Conservation (phyloP, 2,329 filamentous ascomycete species). For the Claviceps monticola region DNA sequence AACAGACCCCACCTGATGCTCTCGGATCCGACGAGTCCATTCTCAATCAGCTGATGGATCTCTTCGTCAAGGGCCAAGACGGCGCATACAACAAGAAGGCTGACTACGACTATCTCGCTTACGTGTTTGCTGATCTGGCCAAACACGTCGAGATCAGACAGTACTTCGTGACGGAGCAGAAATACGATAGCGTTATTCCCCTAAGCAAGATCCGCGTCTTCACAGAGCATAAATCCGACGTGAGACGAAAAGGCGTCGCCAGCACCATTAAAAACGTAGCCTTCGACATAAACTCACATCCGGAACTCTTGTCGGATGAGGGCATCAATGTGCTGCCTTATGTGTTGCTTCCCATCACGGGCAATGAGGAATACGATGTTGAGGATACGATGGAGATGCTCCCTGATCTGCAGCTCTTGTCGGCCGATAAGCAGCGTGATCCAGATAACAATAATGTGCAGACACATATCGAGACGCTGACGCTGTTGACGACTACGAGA, state of each 20-base stretch:
- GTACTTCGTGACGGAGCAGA: constrained; percentile 60
- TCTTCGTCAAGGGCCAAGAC: constrained; percentile 85
- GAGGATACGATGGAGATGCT: constrained; percentile 81
- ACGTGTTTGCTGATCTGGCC: constrained; percentile 84
- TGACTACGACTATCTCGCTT: constrained; percentile 85
- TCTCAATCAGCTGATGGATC: constrained; percentile 84
- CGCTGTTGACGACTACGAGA: constrained; percentile 67
- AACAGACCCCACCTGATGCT: constrained; percentile 53
- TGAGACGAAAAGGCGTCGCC: constrained; percentile 86
- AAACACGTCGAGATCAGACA: constrained; percentile 63
- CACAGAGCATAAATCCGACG: constrained; percentile 73
- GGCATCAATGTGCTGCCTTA: constrained; percentile 78
- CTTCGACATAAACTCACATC: constrained; percentile 66
- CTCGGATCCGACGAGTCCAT: constrained; percentile 59
- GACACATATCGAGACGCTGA: constrained; percentile 79
- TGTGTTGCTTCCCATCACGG: constrained; percentile 74
- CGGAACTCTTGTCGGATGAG: constrained; percentile 53
- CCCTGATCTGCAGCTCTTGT: constrained; percentile 76
- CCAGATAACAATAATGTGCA: constrained; percentile 61
- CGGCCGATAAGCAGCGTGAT: constrained; percentile 81
- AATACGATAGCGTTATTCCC: constrained; percentile 74
- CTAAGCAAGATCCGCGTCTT: constrained; percentile 88
- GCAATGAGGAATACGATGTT: constrained; percentile 73
- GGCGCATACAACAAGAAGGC: constrained; percentile 72
- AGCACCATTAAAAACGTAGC: constrained; percentile 89